phyloP scores from a whole-genome alignment of 768 basidiomycete genomes.

The Auriscalpium vulgare region DNA sequence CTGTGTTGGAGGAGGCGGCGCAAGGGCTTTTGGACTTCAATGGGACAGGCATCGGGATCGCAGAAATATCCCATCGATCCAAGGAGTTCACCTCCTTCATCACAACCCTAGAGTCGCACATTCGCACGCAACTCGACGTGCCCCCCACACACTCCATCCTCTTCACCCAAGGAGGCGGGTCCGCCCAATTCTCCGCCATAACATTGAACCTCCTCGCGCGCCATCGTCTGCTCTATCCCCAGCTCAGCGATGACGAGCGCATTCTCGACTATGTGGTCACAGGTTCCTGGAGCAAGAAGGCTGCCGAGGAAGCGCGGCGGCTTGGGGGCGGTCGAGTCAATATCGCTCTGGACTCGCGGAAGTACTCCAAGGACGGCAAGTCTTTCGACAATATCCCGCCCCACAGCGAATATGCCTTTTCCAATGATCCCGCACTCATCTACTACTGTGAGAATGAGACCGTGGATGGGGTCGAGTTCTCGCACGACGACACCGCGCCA shows the following conservation, averaged over 20 bases:
- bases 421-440: constrained; percentile 75
- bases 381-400: constrained; percentile 76
- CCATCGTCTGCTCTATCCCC: constrained; percentile 68
- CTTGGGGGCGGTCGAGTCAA: constrained; percentile 53
- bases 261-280: constrained; percentile 85
- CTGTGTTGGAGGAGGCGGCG: constrained; percentile 77
- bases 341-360: constrained; percentile 64
- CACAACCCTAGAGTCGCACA: constrained; percentile 49
- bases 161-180: constrained; percentile 93
- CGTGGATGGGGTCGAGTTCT: constrained; percentile 89
- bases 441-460: constrained; percentile 99
- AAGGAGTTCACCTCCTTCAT: constrained; percentile 77
- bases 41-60: constrained; percentile 88
- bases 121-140: constrained; percentile 71
- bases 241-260: constrained; percentile 44
- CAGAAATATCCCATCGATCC: constrained; percentile 94
- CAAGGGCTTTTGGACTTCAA: constrained; percentile 85
- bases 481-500: constrained; percentile 41
- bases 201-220: constrained; percentile 88
- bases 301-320: constrained; percentile 72
- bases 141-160: constrained; percentile 81
- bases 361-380: constrained; percentile 54
- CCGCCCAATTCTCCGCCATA: constrained; percentile 85
- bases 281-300: constrained; percentile 88
- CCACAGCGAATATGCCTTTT: constrained; percentile 66